Evolutionary conservation across 23 red algal genomes (phyloP).

Genomic region (Gracilariopsis chorda): DNA sequence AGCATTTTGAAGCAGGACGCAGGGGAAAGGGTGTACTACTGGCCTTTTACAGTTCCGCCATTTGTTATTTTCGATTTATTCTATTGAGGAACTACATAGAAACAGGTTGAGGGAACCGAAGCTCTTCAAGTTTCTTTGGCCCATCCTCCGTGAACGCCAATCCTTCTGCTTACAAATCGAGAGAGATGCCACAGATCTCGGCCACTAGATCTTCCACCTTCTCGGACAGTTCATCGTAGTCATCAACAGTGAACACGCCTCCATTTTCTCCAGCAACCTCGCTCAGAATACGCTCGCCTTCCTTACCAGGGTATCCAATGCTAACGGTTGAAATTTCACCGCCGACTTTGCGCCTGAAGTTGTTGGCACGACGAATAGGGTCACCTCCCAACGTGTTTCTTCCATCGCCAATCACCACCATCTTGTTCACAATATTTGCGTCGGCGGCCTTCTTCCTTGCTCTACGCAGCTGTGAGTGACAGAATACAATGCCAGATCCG

Average conservation of each 20-base stretch:
- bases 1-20: too few relatives aligned
- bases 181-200: not conserved
- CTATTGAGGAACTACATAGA: too few relatives aligned
- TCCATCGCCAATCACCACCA: constrained; percentile 2
- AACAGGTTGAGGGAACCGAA: too few relatives aligned
- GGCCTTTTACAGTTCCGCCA: too few relatives aligned
- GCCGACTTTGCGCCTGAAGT: not conserved
- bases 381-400: not conserved
- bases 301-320: not conserved
- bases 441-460: too few relatives aligned
- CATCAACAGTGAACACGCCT: not conserved
- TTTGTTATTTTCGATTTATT: too few relatives aligned
- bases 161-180: too few relatives aligned
- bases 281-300: not conserved
- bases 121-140: too few relatives aligned
- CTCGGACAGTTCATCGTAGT: not conserved
- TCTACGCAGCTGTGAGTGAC: not conserved
- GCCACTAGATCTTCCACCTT: not conserved
- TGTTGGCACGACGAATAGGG: not conserved
- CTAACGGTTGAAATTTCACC: not conserved
- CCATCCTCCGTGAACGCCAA: too few relatives aligned
- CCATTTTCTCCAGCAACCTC: not conserved
- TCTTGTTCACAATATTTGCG: not conserved
- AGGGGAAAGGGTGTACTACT: too few relatives aligned
- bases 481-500: not conserved